Evolutionary conservation across 371 early-diverging fungal genomes (phyloP), one percentile per base, ranked within the genome.

Genomic region (Paraphysoderma sedebokerense): DNA sequence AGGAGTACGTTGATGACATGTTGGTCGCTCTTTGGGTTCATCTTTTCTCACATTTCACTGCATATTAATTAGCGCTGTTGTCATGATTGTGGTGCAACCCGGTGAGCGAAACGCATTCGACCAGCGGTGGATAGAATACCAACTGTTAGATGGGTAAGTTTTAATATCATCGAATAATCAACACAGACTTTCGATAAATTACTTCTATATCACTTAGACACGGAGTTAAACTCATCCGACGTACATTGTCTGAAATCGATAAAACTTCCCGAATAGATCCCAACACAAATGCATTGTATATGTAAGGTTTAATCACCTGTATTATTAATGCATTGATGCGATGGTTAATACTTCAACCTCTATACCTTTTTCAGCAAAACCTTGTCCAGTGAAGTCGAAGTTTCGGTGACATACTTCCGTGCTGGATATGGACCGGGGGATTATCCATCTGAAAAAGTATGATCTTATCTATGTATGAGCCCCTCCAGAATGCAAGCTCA

Each of bases 101-200:
- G 75, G 70, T n/a, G 98, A 97, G 61, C 72, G 89, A 32, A 97
- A 97, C 55, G 74, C 75, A 9, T 89, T 82, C 61, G 98, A 97
- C 60, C 98, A 97, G 59, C 79, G 91, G 32, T 81, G 76, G 74
- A 79, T 93, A 44, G 93, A 92, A 52, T 80, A 81, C 50, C 55
- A 58, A 17, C 67, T 97, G n/a, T 70, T 81, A 47, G 70, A 82
- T 38, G 67, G 62, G 82, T 84, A 74, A 41, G 56, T 44, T n/a
- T 19, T 13, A 5, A 28, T 50, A 34, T 35, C 5, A 11, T 33
- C 19, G 13, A 44, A 44, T 11, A n/a, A 9, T 45, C 1, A n/a
- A n/a, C n/a, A n/a, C n/a, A n/a, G n/a, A n/a, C n/a, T n/a, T n/a
- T n/a, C n/a, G n/a, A n/a, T n/a, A n/a, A n/a, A n/a, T n/a, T n/a